Evolutionary conservation across 441 rosid genomes (phyloP).

Genomic region (Jatropha podagrica): DNA sequence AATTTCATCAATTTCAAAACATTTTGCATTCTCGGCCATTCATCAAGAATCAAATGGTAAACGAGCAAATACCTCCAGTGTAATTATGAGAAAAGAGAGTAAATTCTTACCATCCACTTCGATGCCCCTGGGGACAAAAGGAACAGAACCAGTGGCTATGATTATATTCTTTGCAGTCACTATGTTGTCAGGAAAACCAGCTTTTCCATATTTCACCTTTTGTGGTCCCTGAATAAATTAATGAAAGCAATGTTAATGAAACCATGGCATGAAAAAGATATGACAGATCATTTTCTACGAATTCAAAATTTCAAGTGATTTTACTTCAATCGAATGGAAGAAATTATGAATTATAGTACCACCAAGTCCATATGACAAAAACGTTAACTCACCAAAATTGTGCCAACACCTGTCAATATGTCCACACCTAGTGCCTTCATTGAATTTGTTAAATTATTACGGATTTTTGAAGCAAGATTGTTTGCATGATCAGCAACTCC

Average conservation of each 20-base stretch:
- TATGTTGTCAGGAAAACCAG: constrained; percentile 48
- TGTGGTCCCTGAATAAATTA: constrained; percentile 71
- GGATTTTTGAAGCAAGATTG: constrained; percentile 83
- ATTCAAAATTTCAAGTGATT: neutral
- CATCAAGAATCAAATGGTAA: neutral
- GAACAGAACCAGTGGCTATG: constrained; percentile 96
- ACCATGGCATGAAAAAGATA: neutral
- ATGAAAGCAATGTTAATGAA: constrained; percentile 9
- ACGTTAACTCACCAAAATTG: constrained; percentile 63
- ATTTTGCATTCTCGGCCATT: neutral
- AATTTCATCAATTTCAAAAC: constrained; percentile 1
- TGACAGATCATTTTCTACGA: neutral
- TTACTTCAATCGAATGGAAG: neutral
- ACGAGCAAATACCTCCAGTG: neutral
- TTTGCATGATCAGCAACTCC: constrained; percentile 98
- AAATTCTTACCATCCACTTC: constrained; percentile 82
- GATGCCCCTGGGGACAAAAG: constrained; percentile 95
- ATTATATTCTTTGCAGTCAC: constrained; percentile 80
- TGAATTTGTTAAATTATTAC: constrained; percentile 87
- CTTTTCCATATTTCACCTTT: constrained; percentile 81
- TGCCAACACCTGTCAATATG: constrained; percentile 82
- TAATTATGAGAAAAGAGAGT: constrained; percentile 1
- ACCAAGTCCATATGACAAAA: neutral
- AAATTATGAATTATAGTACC: neutral
- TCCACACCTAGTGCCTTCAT: constrained; percentile 94